Base-by-base conservation (phyloP, 2,329 filamentous ascomycete species). In the Venturia effusa region DNA sequence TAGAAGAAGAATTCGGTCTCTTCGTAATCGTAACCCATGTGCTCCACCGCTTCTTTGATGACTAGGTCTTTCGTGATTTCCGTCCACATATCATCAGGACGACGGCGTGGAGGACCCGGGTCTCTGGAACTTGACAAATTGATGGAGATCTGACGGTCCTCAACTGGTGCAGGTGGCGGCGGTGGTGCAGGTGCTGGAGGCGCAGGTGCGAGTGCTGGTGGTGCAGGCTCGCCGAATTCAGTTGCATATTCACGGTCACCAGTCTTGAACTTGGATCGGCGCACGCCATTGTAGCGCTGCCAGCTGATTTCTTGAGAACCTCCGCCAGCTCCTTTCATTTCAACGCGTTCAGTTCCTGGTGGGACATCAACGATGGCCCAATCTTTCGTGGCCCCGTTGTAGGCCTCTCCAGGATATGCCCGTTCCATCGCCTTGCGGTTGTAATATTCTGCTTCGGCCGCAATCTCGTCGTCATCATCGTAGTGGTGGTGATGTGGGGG, bases 21-120 rank as follows among this genome's bases (percentile, higher is more conserved):
- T 73, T 97, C 91, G 71, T 87, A 97, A 66, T 90, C 86, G 75
- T 96, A 97, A 2, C 90, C 90, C 71, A 87, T 78, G 70, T 88
- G 81, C 69, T 96, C 88, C 67, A 97, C 89, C 22, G 94, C 94
- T 73, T 97, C 92, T 62, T 88, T 86, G 65, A 88, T 81, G 19
- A 97, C 90, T 41, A 97, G 77, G 69, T 96, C 92, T 77, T 96
- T 96, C 57, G 93, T 96, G 69, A 99, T 91, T 76, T 97, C 94
- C 0, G 94, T 99, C 93, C 93, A 97, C 79, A 96, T 89, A 66
- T 80, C 78, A 3, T 65, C 55, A 19, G 64, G 60, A n/a, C 40
- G 55, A 8, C 24, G 30, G 6, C 32, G 22, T 24, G 63, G 27
- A 19, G 59, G 63, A 43, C 15, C 34, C 15, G 51, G 22, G 10